Conservation (phyloP, 2,329 filamentous ascomycete species). For the Ophiosphaerella korrae region DNA sequence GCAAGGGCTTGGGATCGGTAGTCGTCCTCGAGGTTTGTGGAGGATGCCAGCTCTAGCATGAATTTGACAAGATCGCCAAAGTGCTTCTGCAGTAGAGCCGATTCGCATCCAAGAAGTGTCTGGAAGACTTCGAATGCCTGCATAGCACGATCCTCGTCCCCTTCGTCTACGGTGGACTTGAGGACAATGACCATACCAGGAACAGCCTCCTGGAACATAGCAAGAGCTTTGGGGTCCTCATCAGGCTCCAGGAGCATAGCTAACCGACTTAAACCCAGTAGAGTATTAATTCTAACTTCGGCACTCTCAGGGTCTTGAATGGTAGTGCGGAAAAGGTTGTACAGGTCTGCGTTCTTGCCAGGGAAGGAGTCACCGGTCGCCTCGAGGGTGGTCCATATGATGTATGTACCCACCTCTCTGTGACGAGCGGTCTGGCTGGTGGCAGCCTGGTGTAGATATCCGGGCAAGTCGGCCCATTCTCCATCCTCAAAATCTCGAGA, state of each 20-base stretch:
- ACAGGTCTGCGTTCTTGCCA: conserved; percentile 78
- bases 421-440: conserved; percentile 75
- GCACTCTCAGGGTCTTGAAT: conserved; percentile 89
- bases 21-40: conserved; percentile 80
- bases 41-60: conserved; percentile 85
- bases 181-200: conserved; percentile 89
- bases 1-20: conserved; percentile 87
- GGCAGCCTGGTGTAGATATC: conserved; percentile 78
- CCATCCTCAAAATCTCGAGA: conserved; percentile 85
- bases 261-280: conserved; percentile 85
- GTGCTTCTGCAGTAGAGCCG: conserved; percentile 79
- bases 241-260: conserved; percentile 88
- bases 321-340: conserved; percentile 81
- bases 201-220: conserved; percentile 77
- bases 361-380: conserved; percentile 83
- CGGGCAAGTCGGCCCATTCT: conserved; percentile 82
- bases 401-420: conserved; percentile 89
- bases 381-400: conserved; percentile 90
- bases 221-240: conserved; percentile 75
- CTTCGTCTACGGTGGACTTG: conserved; percentile 78
- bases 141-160: conserved; percentile 86
- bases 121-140: conserved; percentile 97
- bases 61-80: conserved; percentile 90
- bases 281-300: conserved; percentile 92
- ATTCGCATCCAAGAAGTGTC: conserved; percentile 88